Base-by-base conservation (phyloP, 2,329 filamentous ascomycete genomes). In the Claviceps spartinae region DNA sequence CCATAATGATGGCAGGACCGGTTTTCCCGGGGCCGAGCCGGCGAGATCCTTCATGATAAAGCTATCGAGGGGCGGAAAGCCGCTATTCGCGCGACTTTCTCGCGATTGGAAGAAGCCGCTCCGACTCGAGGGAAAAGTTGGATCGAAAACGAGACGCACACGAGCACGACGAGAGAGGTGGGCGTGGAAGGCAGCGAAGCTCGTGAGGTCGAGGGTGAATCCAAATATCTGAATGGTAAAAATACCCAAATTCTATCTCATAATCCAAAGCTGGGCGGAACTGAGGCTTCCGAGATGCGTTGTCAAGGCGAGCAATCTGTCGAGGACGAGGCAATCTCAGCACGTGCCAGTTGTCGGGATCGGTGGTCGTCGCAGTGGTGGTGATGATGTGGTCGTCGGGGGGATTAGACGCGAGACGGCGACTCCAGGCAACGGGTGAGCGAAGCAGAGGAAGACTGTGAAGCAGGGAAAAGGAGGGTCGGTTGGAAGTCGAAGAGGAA, bases 1-100 rank as follows among this genome's bases (percentile, higher is more conserved):
- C 61, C 67, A 67, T 13, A 69, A 61, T 38, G 67, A 65, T 48
- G 69, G 68, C 20, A 69, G 64, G 60, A 68, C 66, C 49, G 68
- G 66, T 62, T 72, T 72, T 56, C 66, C 65, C 55, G 68, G 63
- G 11, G 66, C 55, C 47, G 68, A 59, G 41, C 63, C 64, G 52
- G 65, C 54, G 46, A 69, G 59, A 58, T 70, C 68, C 58, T 68
- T 67, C 69, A 71, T 71, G 53, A 51, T 65, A 36, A 55, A 22
- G 42, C 52, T 49, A 44, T 54, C 43, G 14, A 38, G 42, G 54
- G 36, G 37, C 18, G 46, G 47, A 49, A 48, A 54, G 54, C 51
- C 52, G 50, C 53, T 48, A 42, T 50, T 51, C 30, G 30, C 30
- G 57, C 54, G 53, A 49, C 41, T 41, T 34, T 48, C 14, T 34